Evolutionary conservation across 208 protist species (phyloP).

Genomic region (Trypanosoma rangeli): DNA sequence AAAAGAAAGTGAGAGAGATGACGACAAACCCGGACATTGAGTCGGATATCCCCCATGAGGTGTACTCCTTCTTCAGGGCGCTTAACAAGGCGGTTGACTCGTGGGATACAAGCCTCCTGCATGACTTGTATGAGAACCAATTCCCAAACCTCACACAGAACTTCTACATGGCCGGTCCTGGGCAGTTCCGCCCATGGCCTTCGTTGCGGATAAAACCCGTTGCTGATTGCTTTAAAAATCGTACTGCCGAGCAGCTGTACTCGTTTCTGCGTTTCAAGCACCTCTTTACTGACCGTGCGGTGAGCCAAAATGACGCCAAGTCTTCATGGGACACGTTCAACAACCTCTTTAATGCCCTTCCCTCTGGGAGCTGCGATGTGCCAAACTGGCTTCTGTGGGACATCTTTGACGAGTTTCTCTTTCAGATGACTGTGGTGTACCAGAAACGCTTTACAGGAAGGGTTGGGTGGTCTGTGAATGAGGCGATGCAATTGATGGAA

Average conservation of each 20-base stretch:
- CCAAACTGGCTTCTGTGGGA: conserved; percentile 89
- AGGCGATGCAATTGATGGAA: conserved; percentile 62
- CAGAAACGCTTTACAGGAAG: conserved; percentile 70
- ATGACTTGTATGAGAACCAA: conserved; percentile 80
- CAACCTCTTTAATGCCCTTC: conserved; percentile 55
- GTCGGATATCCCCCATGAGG: conserved; percentile 82
- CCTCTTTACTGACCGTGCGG: conserved; percentile 71
- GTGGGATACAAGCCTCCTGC: conserved; percentile 55
- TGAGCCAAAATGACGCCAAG: conserved; percentile 55
- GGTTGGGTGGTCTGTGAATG: conserved; percentile 66
- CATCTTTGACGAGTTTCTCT: conserved; percentile 90
- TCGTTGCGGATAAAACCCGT: conserved; percentile 63
- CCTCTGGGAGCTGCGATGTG: conserved; percentile 52
- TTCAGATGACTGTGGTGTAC: conserved; percentile 89
- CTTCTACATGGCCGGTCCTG: conserved; percentile 67
- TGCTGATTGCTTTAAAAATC: conserved; percentile 59
- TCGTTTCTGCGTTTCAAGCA: conserved; percentile 86
- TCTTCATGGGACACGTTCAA: conserved; percentile 76
- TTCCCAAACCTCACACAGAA: conserved; percentile 75
- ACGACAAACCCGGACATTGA: conserved; percentile 89
- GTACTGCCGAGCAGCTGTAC: conserved; percentile 75
- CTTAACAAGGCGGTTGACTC: conserved; percentile 77
- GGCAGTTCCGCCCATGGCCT: conserved; percentile 78
- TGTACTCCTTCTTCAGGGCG: conserved; percentile 70
- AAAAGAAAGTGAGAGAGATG: conserved; percentile 39